Percentiles rank a stretch among this genome's conserved stretches.
Conservation (phyloP, 306 rosid species). For the Fagus sylvatica region DNA sequence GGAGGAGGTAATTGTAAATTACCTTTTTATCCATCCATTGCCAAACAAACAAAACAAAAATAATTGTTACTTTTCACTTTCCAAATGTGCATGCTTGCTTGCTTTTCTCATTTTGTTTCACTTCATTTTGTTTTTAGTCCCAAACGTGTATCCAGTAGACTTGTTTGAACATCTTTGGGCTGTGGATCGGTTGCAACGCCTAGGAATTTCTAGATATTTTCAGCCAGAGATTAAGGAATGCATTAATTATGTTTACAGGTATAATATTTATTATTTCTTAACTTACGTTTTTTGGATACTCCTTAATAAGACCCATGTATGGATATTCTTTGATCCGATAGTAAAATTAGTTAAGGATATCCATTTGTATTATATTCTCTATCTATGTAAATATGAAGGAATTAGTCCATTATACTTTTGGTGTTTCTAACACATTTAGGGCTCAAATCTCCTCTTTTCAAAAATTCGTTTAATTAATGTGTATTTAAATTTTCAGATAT, state of each 20-base stretch:
- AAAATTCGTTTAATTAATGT: neutral
- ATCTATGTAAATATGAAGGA: too few relatives aligned
- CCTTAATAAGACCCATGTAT: neutral
- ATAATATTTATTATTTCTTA: neutral
- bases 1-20: constrained; percentile 72
- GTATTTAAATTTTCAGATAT: constrained; percentile 34
- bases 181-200: constrained; percentile 78
- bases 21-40: neutral
- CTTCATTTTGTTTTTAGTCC: constrained; percentile 44
- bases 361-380: too few relatives aligned
- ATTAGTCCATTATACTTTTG: too few relatives aligned
- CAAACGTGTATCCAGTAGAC: constrained; percentile 84
- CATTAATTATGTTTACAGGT: constrained; percentile 62
- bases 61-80: neutral
- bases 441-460: too few relatives aligned
- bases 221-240: constrained; percentile 61
- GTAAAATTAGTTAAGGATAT: neutral
- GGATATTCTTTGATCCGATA: neutral
- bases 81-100: neutral
- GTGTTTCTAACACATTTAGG: too few relatives aligned
- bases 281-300: too few relatives aligned
- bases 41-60: neutral
- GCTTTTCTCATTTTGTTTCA: too few relatives aligned
- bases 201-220: constrained; percentile 75
- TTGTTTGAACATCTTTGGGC: constrained; percentile 85